Base-by-base conservation (phyloP, 192 early-diverging fungal species). In the Linnemannia hyalina region DNA sequence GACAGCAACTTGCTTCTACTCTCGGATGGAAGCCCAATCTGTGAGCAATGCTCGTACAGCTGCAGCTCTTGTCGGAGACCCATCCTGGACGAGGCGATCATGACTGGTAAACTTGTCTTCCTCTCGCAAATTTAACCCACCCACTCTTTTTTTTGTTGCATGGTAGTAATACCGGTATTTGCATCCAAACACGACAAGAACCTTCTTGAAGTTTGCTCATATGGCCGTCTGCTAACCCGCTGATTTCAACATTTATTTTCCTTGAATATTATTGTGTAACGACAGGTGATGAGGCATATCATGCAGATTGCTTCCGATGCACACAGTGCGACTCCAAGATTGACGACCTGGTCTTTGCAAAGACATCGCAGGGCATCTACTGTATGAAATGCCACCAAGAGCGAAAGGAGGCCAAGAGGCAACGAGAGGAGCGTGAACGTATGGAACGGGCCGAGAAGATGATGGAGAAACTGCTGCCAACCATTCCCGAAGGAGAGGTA, bases 21-120 rank as follows among this genome's bases (percentile, higher is more conserved):
- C 60, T 94, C 94, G 9, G 94, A 95, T 74, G 95, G 95, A n/a
- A 93, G 92, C 70, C 95, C 95, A n/a, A 92, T 96, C 68, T 96
- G 95, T 72, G 94, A 95, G 79, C 93, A 95, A 68, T 96, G 95
- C 88, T 95, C 95, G 18, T 95, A 96, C 72, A 92, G 88, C 81
- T 96, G 95, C 89, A 90, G 91, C 49, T 83, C 92, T 63, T 96
- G 95, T 89, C 94, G 92, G 65, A 90, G 92, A 80, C 88, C 93
- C 29, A 96, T 96, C 73, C 91, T 91, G 7, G 95, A 96, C 75
- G 95, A 96, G 81, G 95, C 95, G n/a, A 95, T 96, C 54, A 94
- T 96, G 85, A 95, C 95, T 57, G 95, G 92, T 93, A 88, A 89
- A 70, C 40, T 38, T 63, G 11, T n/a, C 26, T n/a, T 63, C 22